Base-by-base conservation (phyloP, 108 stramenopile species). In the Nitzschia inconspicua region DNA sequence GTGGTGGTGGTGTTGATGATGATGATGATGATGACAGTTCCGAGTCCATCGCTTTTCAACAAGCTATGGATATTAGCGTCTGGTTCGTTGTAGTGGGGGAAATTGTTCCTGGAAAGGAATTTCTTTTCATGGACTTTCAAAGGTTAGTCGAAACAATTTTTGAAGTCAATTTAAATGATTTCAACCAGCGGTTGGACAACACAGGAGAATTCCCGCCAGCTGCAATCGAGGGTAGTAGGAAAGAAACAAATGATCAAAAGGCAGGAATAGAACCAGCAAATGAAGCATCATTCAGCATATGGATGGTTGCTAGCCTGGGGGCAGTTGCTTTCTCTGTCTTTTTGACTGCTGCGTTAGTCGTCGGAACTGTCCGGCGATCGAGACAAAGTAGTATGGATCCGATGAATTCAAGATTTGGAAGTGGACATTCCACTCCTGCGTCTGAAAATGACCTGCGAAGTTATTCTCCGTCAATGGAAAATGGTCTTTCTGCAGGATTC, bases 111-210 rank as follows among this genome's bases (percentile, higher is more conserved):
- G n/a, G n/a, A n/a, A n/a, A n/a, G n/a, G n/a, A n/a, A n/a, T n/a
- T n/a, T n/a, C n/a, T n/a, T n/a, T n/a, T n/a, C n/a, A n/a, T n/a
- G n/a, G n/a, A n/a, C n/a, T n/a, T n/a, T n/a, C n/a, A n/a, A n/a
- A 22, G 53, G 53, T 4, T 36, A 28, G 37, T 54, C 34, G 53
- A 54, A 54, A 35, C 3, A 28, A 54, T 36, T 22, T 54, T 54
- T 18, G 37, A 54, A 22, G 16, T 5, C 53, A 36, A 54, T 35
- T 36, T 23, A 18, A 36, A 36, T 16, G 53, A 35, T 2, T 54
- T 54, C 35, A 18, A 23, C 29, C 25, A 10, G n/a, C 34, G 18
- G 24, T 31, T 54, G 18, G 13, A 10, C 8, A 35, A 54, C 2
- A 54, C 34, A 9, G 35, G 8, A n/a, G 34, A 32, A 5, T 54